Conservation (phyloP, 176 grass and related monocot genomes). For the Secale cereale region DNA sequence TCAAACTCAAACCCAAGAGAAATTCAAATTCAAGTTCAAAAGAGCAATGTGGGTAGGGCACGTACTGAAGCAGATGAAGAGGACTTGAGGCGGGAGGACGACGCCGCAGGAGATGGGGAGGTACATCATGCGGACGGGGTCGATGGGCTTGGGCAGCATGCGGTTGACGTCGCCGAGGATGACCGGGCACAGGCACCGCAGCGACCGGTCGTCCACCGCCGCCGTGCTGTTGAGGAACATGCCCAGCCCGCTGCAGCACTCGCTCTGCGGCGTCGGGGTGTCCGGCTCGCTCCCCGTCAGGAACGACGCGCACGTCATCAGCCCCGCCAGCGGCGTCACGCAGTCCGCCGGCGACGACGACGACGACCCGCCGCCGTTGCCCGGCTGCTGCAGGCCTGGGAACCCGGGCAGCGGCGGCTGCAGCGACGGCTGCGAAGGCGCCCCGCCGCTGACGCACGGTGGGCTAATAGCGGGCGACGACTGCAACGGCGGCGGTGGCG, state of each 20-base stretch:
- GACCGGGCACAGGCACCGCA: constrained; percentile 47
- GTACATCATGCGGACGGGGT: constrained; percentile 50
- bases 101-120: constrained; percentile 47
- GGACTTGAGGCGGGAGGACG: constrained; percentile 37
- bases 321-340: constrained; percentile 45
- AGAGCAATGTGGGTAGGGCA: background rate
- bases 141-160: constrained; percentile 42
- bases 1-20: background rate
- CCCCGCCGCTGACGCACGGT: background rate
- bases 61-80: constrained; percentile 53
- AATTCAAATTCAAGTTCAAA: background rate
- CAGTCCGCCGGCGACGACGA: constrained; percentile 30
- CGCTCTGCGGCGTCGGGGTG: constrained; percentile 43
- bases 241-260: constrained; percentile 32
- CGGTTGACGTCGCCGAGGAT: constrained; percentile 52
- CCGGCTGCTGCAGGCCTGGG: constrained; percentile 24
- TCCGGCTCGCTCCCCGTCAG: constrained; percentile 36
- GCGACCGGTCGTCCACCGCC: background rate
- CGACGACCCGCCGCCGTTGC: background rate
- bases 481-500: background rate
- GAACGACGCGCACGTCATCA: constrained; percentile 50
- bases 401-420: constrained; percentile 26
- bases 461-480: background rate
- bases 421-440: background rate
- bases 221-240: constrained; percentile 42